Evolutionary conservation across 495 filamentous ascomycete genomes (phyloP).

Genomic region (Paragyromitra xinjiangensis): DNA sequence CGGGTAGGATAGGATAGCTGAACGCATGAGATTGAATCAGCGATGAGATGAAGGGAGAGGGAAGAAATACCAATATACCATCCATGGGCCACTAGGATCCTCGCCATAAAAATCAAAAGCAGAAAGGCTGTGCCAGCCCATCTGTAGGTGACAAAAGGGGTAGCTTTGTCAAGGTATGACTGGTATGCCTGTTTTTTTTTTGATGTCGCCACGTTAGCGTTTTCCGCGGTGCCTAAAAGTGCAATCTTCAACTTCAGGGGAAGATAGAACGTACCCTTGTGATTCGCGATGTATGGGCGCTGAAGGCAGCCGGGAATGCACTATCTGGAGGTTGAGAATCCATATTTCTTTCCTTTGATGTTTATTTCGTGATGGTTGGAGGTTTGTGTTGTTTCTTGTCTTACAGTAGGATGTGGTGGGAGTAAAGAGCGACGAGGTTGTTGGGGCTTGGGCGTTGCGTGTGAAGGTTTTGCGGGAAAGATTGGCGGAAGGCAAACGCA

Average conservation of each 20-base stretch:
- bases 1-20: neutral
- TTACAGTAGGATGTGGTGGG: slow-evolving; percentile 7
- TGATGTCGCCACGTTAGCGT: slow-evolving; percentile 50
- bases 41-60: slow-evolving; percentile 8
- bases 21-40: neutral
- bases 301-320: slow-evolving; percentile 67
- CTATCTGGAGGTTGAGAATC: slow-evolving; percentile 53
- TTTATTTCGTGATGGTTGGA: neutral
- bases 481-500: slow-evolving; percentile 40
- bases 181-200: slow-evolving; percentile 80
- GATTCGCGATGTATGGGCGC: slow-evolving; percentile 79
- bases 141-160: slow-evolving; percentile 84
- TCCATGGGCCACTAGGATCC: slow-evolving; percentile 89
- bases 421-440: slow-evolving; percentile 40
- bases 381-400: neutral
- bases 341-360: slow-evolving; percentile 11
- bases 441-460: slow-evolving; percentile 8
- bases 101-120: slow-evolving; percentile 81
- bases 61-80: slow-evolving; percentile 91
- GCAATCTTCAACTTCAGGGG: slow-evolving; percentile 31
- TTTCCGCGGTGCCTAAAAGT: slow-evolving; percentile 16
- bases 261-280: slow-evolving; percentile 67
- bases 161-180: slow-evolving; percentile 89
- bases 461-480: slow-evolving; percentile 12
- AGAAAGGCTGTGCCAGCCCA: slow-evolving; percentile 82